A percentile compares a stretch with the other conserved stretches of the same genome.
phyloP scores from a whole-genome alignment of 768 basidiomycete species.

The Phanerochaete sordida region DNA sequence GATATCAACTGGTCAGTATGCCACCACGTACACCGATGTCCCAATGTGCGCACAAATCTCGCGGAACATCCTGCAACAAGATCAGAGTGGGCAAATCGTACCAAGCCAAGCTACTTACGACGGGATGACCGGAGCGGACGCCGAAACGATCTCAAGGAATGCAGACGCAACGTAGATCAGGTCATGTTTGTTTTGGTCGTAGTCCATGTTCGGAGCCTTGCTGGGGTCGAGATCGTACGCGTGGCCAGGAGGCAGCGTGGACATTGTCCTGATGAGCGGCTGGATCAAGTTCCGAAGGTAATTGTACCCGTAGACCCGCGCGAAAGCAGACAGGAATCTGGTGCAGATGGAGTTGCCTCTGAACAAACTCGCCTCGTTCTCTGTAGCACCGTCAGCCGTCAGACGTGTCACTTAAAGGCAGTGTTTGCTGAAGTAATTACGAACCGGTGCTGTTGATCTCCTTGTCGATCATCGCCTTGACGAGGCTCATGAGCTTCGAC shows the following conservation, averaged over 20 bases:
- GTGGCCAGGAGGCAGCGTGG: slow-evolving; percentile 64
- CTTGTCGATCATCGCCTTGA: slow-evolving; percentile 82
- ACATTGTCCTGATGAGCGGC: slow-evolving; percentile 75
- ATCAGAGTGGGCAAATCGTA: slow-evolving; percentile 15
- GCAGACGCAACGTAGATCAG: slow-evolving; percentile 70
- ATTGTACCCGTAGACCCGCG: slow-evolving; percentile 86
- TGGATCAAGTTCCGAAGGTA: slow-evolving; percentile 80
- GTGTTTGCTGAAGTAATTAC: not conserved
- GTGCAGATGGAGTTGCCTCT: slow-evolving; percentile 85
- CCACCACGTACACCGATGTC: slow-evolving; percentile 60
- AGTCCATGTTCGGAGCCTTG: slow-evolving; percentile 53
- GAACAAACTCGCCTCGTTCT: slow-evolving; percentile 78
- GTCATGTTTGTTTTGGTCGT: slow-evolving; percentile 63
- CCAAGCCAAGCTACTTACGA: slow-evolving; percentile 47
- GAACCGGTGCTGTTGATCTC: slow-evolving; percentile 79
- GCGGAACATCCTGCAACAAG: slow-evolving; percentile 74
- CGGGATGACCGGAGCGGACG: slow-evolving; percentile 68
- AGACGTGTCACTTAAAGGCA: not conserved
- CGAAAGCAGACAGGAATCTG: slow-evolving; percentile 83
- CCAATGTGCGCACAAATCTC: slow-evolving; percentile 85
- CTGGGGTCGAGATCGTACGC: slow-evolving; percentile 78
- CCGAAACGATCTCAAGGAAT: slow-evolving; percentile 71
- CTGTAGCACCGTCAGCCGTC: slow-evolving; percentile 34
- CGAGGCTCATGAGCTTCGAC: slow-evolving; percentile 62
- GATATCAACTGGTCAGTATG: not conserved